Evolutionary conservation across 331 rosid genomes (phyloP).

Genomic region (Pyracantha coccinea): DNA sequence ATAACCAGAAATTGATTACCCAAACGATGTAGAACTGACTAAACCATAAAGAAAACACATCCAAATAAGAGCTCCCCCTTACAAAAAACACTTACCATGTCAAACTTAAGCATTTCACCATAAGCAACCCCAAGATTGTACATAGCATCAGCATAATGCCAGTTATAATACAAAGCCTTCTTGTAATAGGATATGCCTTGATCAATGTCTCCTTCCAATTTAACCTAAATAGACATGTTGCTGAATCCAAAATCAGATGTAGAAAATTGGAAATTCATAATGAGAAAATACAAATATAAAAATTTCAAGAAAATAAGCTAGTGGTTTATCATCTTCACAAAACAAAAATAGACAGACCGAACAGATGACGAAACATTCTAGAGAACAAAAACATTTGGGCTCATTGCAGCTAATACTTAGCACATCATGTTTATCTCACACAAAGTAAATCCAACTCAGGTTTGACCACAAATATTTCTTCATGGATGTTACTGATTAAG

Average conservation of each 20-base stretch:
- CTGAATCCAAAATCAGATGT: slow-evolving; percentile 19
- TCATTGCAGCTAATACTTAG: background rate
- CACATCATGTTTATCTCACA: background rate
- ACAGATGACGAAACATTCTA: background rate
- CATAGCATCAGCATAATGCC: slow-evolving; percentile 99
- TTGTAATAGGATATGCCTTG: slow-evolving; percentile 86
- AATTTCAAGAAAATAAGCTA: background rate
- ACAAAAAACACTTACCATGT: slow-evolving; percentile 52
- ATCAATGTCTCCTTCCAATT: slow-evolving; percentile 89
- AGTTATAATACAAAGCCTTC: slow-evolving; percentile 85
- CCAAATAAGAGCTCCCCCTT: background rate
- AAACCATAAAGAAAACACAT: slow-evolving; percentile 8
- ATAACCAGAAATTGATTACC: slow-evolving; percentile 13
- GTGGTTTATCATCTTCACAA: background rate
- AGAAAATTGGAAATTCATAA: background rate
- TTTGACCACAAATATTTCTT: background rate
- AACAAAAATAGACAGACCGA: background rate
- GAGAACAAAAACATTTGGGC: background rate
- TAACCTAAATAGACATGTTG: slow-evolving; percentile 48
- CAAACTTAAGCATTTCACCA: slow-evolving; percentile 99
- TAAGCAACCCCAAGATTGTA: slow-evolving; percentile 98
- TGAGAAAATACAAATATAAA: background rate
- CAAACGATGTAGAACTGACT: background rate
- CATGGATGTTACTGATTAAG: background rate
- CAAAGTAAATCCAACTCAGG: background rate